A percentile compares a stretch with the other conserved stretches of the same genome.
phyloP scores from a whole-genome alignment of 805 yeast genomes.

The Saccharomycopsis sp. region DNA sequence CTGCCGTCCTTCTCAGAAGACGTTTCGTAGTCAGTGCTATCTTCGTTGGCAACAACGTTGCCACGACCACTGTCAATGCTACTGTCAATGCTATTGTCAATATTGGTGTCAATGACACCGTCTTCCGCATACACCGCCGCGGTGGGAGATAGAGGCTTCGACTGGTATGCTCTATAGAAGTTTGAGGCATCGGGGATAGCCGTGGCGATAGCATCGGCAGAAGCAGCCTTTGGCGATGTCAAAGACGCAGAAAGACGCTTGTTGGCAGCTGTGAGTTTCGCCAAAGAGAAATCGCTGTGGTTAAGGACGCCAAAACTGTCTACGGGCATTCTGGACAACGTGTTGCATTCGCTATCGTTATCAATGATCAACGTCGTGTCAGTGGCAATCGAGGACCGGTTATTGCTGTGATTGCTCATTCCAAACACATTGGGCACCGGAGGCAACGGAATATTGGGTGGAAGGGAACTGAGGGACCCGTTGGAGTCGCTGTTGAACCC shows the following conservation, averaged over 20 bases:
- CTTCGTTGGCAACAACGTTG: too few species aligned
- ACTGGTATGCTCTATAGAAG: not conserved
- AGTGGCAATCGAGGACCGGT: not conserved
- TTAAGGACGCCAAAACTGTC: not conserved
- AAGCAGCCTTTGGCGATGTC: not conserved
- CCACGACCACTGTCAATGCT: too few species aligned
- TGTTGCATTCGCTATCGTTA: conserved; percentile 1
- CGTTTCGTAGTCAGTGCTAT: not conserved
- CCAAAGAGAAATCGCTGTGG: not conserved
- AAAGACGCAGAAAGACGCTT: not conserved
- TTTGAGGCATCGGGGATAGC: not conserved
- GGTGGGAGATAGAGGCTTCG: not conserved
- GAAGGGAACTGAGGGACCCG: not conserved
- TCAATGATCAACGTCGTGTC: not conserved
- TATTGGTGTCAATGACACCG: too few species aligned
- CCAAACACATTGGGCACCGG: not conserved
- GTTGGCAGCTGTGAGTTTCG: not conserved
- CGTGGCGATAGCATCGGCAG: not conserved
- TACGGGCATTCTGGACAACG: not conserved
- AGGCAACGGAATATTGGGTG: not conserved
- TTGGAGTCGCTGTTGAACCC: not conserved
- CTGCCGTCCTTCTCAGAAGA: not conserved
- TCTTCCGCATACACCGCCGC: not conserved
- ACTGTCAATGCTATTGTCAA: too few species aligned
- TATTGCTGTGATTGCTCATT: not conserved